phyloP scores from a whole-genome alignment of 805 yeast species.

The Suhomyces sp. region DNA sequence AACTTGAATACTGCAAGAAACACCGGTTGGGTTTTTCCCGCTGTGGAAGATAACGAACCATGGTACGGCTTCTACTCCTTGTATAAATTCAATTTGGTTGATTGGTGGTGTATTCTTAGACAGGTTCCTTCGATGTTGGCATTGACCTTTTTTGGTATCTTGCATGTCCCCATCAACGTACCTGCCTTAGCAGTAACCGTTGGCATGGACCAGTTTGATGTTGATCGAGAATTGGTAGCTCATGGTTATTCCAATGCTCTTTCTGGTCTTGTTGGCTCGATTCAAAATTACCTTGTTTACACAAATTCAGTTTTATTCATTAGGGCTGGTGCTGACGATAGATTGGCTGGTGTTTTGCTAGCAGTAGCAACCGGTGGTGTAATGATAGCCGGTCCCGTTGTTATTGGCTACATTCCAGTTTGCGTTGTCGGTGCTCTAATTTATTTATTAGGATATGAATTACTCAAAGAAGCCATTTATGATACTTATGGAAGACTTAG shows the following conservation, averaged over 20 bases:
- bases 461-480: slow-evolving; percentile 78
- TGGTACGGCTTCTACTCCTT: slow-evolving; percentile 85
- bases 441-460: slow-evolving; percentile 85
- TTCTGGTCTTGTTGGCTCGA: slow-evolving; percentile 82
- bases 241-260: slow-evolving; percentile 90
- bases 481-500: slow-evolving; percentile 81
- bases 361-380: slow-evolving; percentile 78
- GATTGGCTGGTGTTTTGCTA: slow-evolving; percentile 85
- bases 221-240: slow-evolving; percentile 89
- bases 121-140: slow-evolving; percentile 95
- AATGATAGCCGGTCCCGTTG: slow-evolving; percentile 85
- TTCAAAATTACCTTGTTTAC: slow-evolving; percentile 92
- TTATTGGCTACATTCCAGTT: slow-evolving; percentile 92
- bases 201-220: slow-evolving; percentile 82
- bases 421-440: slow-evolving; percentile 95
- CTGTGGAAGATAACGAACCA: slow-evolving; percentile 65
- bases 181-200: slow-evolving; percentile 94
- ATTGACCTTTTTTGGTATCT: slow-evolving; percentile 88
- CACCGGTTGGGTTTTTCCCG: slow-evolving; percentile 80
- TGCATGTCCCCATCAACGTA: slow-evolving; percentile 96
- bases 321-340: slow-evolving; percentile 89
- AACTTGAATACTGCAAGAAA: slow-evolving; percentile 60
- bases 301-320: slow-evolving; percentile 91
- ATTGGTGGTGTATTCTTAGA: slow-evolving; percentile 65
- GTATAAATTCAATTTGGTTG: slow-evolving; percentile 68